These are phyloP conservation scores for Linum trigynum DNA, from an alignment of 345 rosid genomes.

Conservation along the genomic window DNA sequence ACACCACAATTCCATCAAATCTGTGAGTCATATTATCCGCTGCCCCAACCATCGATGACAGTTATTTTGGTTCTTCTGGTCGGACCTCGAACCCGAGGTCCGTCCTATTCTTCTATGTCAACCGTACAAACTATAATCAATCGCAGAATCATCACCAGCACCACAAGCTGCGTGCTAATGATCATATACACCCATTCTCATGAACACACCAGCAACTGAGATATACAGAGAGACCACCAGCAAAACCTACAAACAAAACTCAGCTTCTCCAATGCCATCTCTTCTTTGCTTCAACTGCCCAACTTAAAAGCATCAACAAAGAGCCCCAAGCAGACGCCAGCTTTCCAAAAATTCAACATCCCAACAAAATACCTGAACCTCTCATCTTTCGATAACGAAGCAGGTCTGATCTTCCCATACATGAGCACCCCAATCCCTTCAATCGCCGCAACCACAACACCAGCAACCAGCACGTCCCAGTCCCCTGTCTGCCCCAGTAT, in stretches of 20 bases:
- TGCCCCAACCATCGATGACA: too few relatives aligned
- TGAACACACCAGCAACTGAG: background rate
- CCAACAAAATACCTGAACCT: conserved; percentile 66
- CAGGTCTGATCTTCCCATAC: conserved; percentile 41
- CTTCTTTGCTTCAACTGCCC: conserved; percentile 41
- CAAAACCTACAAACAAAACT: too few relatives aligned
- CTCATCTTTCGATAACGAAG: conserved; percentile 30
- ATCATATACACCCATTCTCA: too few relatives aligned
- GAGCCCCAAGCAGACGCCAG: conserved; percentile 91
- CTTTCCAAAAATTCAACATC: conserved; percentile 91
- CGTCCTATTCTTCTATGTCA: too few relatives aligned
- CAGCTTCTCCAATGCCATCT: too few relatives aligned
- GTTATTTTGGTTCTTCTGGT: too few relatives aligned
- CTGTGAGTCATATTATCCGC: too few relatives aligned
- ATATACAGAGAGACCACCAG: background rate
- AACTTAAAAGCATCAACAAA: conserved; percentile 97
- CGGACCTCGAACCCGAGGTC: too few relatives aligned
- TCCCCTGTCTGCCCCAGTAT: conserved; percentile 98
- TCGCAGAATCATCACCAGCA: too few relatives aligned
- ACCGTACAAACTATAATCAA: too few relatives aligned
- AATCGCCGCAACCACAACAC: conserved; percentile 85
- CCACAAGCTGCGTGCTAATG: too few relatives aligned
- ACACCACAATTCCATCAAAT: too few relatives aligned
- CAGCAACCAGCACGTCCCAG: conserved; percentile 94
- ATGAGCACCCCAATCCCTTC: conserved; percentile 93